Evolutionary conservation across 202 grass and related monocot genomes (phyloP), one percentile per base, ranked within the genome.

Genomic region (Alloteropsis angusta): DNA sequence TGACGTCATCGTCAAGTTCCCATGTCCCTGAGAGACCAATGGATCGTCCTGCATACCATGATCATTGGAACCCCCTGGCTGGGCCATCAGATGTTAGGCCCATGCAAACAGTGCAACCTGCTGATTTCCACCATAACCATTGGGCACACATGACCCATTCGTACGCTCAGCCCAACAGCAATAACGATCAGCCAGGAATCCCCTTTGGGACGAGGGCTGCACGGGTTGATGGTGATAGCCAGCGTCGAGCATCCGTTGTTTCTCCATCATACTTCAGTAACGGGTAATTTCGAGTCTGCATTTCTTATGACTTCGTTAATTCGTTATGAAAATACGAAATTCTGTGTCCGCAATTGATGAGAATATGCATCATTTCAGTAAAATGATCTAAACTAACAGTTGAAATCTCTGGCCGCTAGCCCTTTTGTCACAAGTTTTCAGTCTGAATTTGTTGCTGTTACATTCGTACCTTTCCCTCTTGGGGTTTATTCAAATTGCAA

Each of bases 111-210:
- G 70, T 80, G 82, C 83, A 73, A 76, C 88, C 83, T 38, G 36
- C 64, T 84, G 92, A 96, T 80, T 92, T 92, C 39, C 89, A 88
- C 68, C 90, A 90, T 86, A 89, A 89, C 75, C 72, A 70, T 79
- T 96, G 87, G 92, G 67, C 72, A 4, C 85, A 87, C 26, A 28
- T 87, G 59, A 18, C 89, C 71, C 83, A 80, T 80, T 86, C 89
- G 17, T 91, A 85, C 83, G 75, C 75, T 60, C 89, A 74, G 83
- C 63, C 79, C 50, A 88, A 85, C 50, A 72, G 30, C 42, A 88
- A 83, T 88, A 88, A 83, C 1, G 89, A 91, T 44, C 89, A 91
- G 60, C 70, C 83, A 83, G 85, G 79, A 4, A 77, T 78, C 53
- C 77, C 82, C 85, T 91, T 85, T 75, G 86, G 82, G 76, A 60